Evolutionary conservation across 768 basidiomycete species (phyloP).

Genomic region (Suillus cothurnatus): DNA sequence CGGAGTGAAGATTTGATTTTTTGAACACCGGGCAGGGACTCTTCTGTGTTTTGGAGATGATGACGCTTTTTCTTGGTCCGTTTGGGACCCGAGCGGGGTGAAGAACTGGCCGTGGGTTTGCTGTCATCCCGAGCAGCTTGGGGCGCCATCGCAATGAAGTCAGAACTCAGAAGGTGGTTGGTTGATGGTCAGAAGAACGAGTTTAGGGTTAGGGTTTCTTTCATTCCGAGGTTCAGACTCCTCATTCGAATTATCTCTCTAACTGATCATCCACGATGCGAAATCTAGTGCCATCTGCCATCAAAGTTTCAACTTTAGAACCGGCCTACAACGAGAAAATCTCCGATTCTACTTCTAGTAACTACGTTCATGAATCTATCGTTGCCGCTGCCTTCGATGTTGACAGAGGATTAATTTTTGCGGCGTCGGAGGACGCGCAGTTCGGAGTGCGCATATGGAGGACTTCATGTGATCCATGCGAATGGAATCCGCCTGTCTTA

Average conservation of each 20-base stretch:
- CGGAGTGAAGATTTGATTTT: constrained; percentile 86
- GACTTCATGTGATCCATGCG: constrained; percentile 16
- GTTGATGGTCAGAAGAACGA: constrained; percentile 9
- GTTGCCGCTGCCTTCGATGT: constrained; percentile 58
- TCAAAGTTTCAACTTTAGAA: constrained; percentile 19
- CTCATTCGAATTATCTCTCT: not conserved
- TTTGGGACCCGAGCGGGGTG: not conserved
- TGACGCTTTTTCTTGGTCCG: constrained; percentile 15
- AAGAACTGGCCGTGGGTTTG: not conserved
- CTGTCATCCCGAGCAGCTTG: not conserved
- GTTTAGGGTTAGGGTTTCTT: constrained; percentile 19
- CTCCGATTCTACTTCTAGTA: constrained; percentile 17
- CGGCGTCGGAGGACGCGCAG: constrained; percentile 60
- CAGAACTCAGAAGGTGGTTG: not conserved
- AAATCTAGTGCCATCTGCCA: constrained; percentile 52
- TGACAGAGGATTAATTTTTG: constrained; percentile 62
- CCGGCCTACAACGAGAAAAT: constrained; percentile 17
- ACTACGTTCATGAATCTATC: constrained; percentile 36
- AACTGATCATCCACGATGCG: constrained; percentile 42
- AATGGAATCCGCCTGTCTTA: constrained; percentile 20
- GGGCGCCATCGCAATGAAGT: not conserved
- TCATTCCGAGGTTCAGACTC: not conserved
- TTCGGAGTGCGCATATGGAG: constrained; percentile 65
- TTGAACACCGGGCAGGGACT: constrained; percentile 64
- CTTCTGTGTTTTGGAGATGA: constrained; percentile 16